A percentile compares a stretch with the other conserved stretches of the same genome.
Conservation (phyloP, 768 basidiomycete genomes). For the Boletus subparvulus region DNA sequence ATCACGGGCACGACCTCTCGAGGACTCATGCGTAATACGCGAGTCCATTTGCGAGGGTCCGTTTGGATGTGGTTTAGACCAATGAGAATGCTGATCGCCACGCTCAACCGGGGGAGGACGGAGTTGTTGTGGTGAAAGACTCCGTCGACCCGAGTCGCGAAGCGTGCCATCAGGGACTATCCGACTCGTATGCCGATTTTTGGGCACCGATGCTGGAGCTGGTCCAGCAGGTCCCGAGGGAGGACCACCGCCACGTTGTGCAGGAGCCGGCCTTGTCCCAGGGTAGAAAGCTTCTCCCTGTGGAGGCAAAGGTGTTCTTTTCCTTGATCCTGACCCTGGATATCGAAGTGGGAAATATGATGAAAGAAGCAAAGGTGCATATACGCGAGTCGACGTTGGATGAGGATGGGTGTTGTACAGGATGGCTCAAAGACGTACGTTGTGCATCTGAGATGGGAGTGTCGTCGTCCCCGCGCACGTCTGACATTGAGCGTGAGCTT, state of each 20-base stretch:
- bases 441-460: constrained; percentile 29
- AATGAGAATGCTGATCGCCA: constrained; percentile 16
- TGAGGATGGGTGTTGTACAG: constrained; percentile 28
- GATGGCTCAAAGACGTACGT: constrained; percentile 39
- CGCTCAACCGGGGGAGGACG: constrained; percentile 6
- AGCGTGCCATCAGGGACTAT: neutral
- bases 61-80: constrained; percentile 12
- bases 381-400: constrained; percentile 26
- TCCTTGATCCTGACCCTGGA: constrained; percentile 34
- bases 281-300: constrained; percentile 35
- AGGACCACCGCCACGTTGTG: constrained; percentile 12
- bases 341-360: constrained; percentile 17
- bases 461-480: constrained; percentile 20
- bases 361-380: constrained; percentile 20
- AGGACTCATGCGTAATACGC: constrained; percentile 17
- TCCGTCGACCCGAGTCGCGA: constrained; percentile 14
- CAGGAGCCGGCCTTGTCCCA: constrained; percentile 11
- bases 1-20: constrained; percentile 23
- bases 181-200: constrained; percentile 6
- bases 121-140: constrained; percentile 9
- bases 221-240: constrained; percentile 1
- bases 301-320: constrained; percentile 37
- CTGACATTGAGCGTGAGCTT: constrained; percentile 20
- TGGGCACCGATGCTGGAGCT: constrained; percentile 6
- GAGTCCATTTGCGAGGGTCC: constrained; percentile 16